Evolutionary conservation across 202 grass and related monocot genomes (phyloP).

Genomic region (Thinopyrum obtusiflorum): DNA sequence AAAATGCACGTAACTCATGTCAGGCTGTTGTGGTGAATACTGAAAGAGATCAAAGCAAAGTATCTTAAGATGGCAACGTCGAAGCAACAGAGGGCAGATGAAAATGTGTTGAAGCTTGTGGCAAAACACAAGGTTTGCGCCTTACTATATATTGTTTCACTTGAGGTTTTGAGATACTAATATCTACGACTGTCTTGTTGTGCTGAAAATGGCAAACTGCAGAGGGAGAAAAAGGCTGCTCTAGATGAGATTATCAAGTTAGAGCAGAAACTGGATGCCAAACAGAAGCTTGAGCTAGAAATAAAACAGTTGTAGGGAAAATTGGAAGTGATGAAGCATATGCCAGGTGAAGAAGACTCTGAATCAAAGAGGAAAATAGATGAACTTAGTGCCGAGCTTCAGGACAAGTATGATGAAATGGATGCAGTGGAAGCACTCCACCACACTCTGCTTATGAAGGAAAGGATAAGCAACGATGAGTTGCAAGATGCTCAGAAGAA

Average conservation of each 20-base stretch:
- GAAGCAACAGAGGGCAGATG: slow-evolving; percentile 68
- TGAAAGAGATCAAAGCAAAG: slow-evolving; percentile 61
- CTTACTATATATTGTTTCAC: slow-evolving; percentile 4
- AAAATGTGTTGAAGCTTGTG: slow-evolving; percentile 71
- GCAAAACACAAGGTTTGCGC: slow-evolving; percentile 23
- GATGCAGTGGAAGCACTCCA: slow-evolving; percentile 53
- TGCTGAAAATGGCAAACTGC: slow-evolving; percentile 7
- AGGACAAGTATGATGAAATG: slow-evolving; percentile 66
- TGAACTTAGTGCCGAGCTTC: slow-evolving; percentile 49
- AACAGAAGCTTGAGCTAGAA: slow-evolving; percentile 30
- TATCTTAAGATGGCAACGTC: slow-evolving; percentile 62
- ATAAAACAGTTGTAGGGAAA: slow-evolving; percentile 18
- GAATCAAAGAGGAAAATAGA: slow-evolving; percentile 51
- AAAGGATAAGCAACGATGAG: slow-evolving; percentile 71
- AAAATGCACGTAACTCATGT: slow-evolving; percentile 30
- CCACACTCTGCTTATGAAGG: slow-evolving; percentile 52
- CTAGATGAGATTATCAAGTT: slow-evolving; percentile 29
- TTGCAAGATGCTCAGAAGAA: slow-evolving; percentile 39
- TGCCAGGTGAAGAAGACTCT: slow-evolving; percentile 35
- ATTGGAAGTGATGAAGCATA: slow-evolving; percentile 44
- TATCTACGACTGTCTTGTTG: slow-evolving; percentile 2
- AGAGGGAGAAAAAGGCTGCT: slow-evolving; percentile 41
- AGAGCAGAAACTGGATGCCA: slow-evolving; percentile 36
- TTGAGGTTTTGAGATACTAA: background rate
- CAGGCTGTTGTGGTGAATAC: slow-evolving; percentile 45